Evolutionary conservation across 371 early-diverging fungal species (phyloP), one percentile per base, ranked within the genome.

Genomic region (Mortierella sp.): DNA sequence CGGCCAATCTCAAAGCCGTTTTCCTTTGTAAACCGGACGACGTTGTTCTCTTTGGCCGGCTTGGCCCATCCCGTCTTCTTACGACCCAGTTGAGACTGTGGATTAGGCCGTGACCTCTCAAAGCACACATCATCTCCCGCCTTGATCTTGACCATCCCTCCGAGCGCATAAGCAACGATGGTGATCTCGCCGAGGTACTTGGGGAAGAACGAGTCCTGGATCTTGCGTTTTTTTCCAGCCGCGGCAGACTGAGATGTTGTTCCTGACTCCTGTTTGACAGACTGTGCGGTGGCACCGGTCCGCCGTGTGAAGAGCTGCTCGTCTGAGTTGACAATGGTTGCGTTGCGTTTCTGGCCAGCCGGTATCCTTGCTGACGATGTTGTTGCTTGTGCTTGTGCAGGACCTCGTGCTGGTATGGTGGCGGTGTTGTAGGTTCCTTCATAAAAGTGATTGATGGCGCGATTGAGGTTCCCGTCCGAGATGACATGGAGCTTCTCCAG

Each of bases 11-110:
- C 91, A 51, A 84, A 82, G 10, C 80, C 84, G 24, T 70, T 74
- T 41, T 82, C 24, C 12, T 85, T 87, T 11, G 88, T 83, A 60
- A 93, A 91, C 21, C 93, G 91, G 8, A 93, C 93, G 71, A 93
- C 90, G 68, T 84, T 88, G 81, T 92, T 89, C 63, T 85, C 88
- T 48, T 83, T 87, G 60, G 48, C 12, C 1, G 81, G 79, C 48
- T 49, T 75, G 29, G 74, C 77, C 85, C 85, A 84, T 6, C 87
- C 82, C 10, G 71, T 75, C 48, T 82, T 86, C 14, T 75, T 82
- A 16, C 87, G 79, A 27, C 79, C 80, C 18, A 63, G 27, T 38
- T 79, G 82, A 11, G n/a, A 48, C 48, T 68, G 84, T 35, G 78
- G 32, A 48, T 56, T 81, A 16, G 87, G 87, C 29, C 65, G 55